Evolutionary conservation across 2,329 filamentous ascomycete genomes (phyloP).

Genomic region (Xylaria sp.): DNA sequence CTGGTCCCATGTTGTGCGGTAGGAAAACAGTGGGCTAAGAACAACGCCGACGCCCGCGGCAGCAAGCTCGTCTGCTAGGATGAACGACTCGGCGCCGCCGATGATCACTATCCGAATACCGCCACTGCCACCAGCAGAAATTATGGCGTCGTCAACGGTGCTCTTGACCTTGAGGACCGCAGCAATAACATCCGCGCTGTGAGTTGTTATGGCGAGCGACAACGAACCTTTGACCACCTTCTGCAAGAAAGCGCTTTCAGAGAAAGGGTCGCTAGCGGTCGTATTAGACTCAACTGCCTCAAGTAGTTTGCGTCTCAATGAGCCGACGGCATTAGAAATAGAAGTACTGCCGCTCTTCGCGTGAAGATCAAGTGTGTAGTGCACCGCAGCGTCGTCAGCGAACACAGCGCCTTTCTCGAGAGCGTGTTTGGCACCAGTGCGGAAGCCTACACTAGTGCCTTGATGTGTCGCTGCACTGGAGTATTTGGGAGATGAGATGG

Average conservation of each 20-base stretch:
- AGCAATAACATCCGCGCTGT: conserved; percentile 72
- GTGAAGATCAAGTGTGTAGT: conserved; percentile 64
- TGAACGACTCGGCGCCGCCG: conserved; percentile 70
- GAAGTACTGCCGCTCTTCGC: conserved; percentile 59
- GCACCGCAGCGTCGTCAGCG: conserved; percentile 63
- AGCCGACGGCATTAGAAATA: conserved; percentile 56
- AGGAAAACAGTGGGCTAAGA: conserved; percentile 67
- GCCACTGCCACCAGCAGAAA: conserved; percentile 31
- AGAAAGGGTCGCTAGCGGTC: conserved; percentile 53
- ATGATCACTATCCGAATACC: conserved; percentile 65
- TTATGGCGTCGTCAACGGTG: conserved; percentile 59
- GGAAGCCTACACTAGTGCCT: conserved; percentile 68
- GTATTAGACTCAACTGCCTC: conserved; percentile 56
- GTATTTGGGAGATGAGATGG: conserved; percentile 65
- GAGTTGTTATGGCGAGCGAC: conserved; percentile 66
- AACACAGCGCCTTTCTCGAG: conserved; percentile 63
- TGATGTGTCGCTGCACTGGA: conserved; percentile 56
- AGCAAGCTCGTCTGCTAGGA: conserved; percentile 68
- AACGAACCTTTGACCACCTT: conserved; percentile 64
- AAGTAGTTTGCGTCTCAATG: conserved; percentile 32
- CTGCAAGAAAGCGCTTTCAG: conserved; percentile 61
- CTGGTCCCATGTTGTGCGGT: conserved; percentile 67
- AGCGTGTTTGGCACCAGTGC: conserved; percentile 59
- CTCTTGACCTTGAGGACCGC: conserved; percentile 67
- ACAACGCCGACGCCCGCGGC: conserved; percentile 67